Evolutionary conservation across 208 protist genomes (phyloP), one percentile per base, ranked within the genome.

Genomic region (Willaertia magna): DNA sequence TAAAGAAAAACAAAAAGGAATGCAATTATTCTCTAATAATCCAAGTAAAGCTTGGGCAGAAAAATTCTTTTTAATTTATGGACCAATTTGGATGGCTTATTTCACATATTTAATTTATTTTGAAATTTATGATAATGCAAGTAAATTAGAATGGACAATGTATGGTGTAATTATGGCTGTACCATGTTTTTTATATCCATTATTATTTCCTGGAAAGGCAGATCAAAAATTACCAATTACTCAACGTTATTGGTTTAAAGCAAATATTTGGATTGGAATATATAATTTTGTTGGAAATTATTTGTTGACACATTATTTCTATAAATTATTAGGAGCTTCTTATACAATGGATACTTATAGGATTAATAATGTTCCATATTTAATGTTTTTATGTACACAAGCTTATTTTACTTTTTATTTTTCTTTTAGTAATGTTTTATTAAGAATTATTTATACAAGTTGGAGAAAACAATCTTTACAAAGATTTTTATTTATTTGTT

Each of bases 251-350:
- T 88, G 79, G 75, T 83, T 88, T 7, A 85, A 91, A 59, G 89
- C 87, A 9, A 91, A 91, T 52, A 26, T 91, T 49, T 91, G 90
- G 90, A 85, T 91, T 44, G 79, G 81, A 26, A 48, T 91, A 11
- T 91, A 91, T 67, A 85, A 86, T 2, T 91, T 90, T 85, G 86
- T 91, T 61, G 79, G 90, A 47, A 92, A 92, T 75, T 92, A 92
- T 44, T 92, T 92, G 44, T 92, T 90, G 90, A 92, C 90, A 16
- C 90, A 92, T 44, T 92, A 92, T 40, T 92, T 92, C 42, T 92
- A 91, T 48, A 85, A 87, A 34, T 40, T 92, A 49, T 81, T 92
- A 42, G 86, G 86, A 6, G 90, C 90, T 1, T 55, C 61, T 18
- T 92, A 92, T 47, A 87, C 81, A 30, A 90, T 92, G 79, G 87